Base-by-base conservation (phyloP, 2,329 filamentous ascomycete species). In the Colletotrichum echinochloae region DNA sequence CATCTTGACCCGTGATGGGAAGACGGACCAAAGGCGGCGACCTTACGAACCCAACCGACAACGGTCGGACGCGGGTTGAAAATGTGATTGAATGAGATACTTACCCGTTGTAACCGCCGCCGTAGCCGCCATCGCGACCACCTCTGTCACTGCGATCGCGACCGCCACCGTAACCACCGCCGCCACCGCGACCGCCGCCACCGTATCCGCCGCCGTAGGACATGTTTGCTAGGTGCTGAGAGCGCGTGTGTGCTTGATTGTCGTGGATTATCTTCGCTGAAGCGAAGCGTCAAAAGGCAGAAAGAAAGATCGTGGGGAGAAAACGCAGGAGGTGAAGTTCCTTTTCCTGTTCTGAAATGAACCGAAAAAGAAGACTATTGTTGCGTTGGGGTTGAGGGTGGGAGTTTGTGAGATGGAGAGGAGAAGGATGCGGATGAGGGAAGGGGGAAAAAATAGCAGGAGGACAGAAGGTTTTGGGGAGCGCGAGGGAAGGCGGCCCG, bases 161-260 rank as follows among this genome's bases (percentile, higher is more conserved):
- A 23, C 52, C 59, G 28, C 59, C 59, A 14, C 59, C 44, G 59
- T 61, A 61, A 33, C 59, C 59, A 63, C 79, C 74, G 60, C 77
- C 75, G 60, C 77, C 76, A 63, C 79, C 75, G 63, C 76, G 76
- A 72, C 74, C 74, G 72, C 76, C 76, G 66, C 77, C 74, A 63
- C 76, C 77, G 75, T 76, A 75, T 72, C 81, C 77, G 48, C 79
- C 78, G 76, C 82, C 81, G 79, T 84, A 85, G 76, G 85, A 86
- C 84, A 86, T 86, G 67, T 75, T 82, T 65, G 68, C 57, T 69
- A 57, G 46, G 55, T 52, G 46, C 39, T 52, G 37, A 57, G 55
- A 63, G 62, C 23, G 65, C 41, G 69, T 44, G 41, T 60, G 33
- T 41, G 51, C 35, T 44, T 60, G 52, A 14, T 26, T 48, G 48